These are phyloP conservation scores for Dipodascopsis uninucleata DNA, from an alignment of 805 yeast species.

Conservation along the genomic window DNA sequence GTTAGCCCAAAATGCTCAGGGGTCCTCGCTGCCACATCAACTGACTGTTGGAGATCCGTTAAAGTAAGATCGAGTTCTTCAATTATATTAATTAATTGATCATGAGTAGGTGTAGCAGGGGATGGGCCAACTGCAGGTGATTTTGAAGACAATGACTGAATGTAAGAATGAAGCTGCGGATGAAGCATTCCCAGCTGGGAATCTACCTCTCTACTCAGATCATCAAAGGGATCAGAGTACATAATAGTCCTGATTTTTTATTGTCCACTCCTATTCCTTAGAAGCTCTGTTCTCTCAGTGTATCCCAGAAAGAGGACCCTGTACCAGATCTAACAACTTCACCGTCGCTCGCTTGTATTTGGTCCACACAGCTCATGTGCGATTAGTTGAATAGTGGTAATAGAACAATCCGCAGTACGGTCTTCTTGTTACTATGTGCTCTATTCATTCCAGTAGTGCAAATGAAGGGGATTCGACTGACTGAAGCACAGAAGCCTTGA, in stretches of 20 bases:
- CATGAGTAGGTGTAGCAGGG: constrained; percentile 25
- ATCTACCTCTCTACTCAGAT: constrained; percentile 28
- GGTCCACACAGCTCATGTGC: too few relatives aligned
- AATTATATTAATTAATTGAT: constrained; percentile 16
- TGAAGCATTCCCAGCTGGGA: constrained; percentile 20
- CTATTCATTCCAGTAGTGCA: too few relatives aligned
- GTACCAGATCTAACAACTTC: too few relatives aligned
- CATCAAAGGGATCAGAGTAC: constrained; percentile 28
- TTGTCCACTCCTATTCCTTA: too few relatives aligned
- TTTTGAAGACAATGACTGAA: constrained; percentile 17
- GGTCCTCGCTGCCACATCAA: constrained; percentile 17
- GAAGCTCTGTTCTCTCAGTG: too few relatives aligned
- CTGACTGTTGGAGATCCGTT: constrained; percentile 24
- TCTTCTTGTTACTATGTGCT: too few relatives aligned
- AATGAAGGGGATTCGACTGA: too few relatives aligned
- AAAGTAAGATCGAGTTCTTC: constrained; percentile 24
- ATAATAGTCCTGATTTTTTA: constrained; percentile 2
- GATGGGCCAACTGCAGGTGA: constrained; percentile 21
- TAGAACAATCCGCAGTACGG: too few relatives aligned
- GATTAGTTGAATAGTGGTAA: too few relatives aligned
- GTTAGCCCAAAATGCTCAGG: constrained; percentile 27
- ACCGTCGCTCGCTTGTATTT: too few relatives aligned
- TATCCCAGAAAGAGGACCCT: too few relatives aligned
- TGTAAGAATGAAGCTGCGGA: constrained; percentile 22
- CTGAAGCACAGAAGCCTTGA: too few relatives aligned